Evolutionary conservation across 1,139 yeast genomes (phyloP).

Genomic region (Entelexis paramagnoliae): DNA sequence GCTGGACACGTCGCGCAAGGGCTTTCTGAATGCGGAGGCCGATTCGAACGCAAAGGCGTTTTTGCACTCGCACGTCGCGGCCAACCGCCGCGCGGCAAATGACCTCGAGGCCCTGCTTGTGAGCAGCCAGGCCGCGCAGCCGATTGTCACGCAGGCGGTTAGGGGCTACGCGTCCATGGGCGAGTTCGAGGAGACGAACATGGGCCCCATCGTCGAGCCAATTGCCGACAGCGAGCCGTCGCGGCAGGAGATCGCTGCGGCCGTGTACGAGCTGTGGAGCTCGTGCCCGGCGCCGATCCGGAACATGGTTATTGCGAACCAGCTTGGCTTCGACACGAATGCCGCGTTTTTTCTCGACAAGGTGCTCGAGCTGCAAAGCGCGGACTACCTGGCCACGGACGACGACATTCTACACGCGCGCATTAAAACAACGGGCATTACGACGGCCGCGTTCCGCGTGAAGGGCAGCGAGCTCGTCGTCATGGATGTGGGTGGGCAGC

Average conservation of each 20-base stretch:
- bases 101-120: not conserved
- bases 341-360: slow-evolving; percentile 69
- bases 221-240: not conserved
- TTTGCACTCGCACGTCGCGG: slow-evolving; percentile 12
- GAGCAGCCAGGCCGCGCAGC: slow-evolving; percentile 1
- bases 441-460: slow-evolving; percentile 71
- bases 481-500: slow-evolving; percentile 94
- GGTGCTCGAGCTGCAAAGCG: slow-evolving; percentile 51
- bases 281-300: slow-evolving; percentile 17
- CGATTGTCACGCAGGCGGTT: slow-evolving; percentile 8
- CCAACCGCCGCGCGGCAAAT: not conserved
- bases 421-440: slow-evolving; percentile 90
- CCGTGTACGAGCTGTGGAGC: slow-evolving; percentile 59
- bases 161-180: slow-evolving; percentile 4
- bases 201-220: slow-evolving; percentile 2
- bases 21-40: slow-evolving; percentile 16
- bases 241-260: slow-evolving; percentile 49
- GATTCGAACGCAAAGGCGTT: slow-evolving; percentile 17
- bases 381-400: slow-evolving; percentile 60
- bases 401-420: slow-evolving; percentile 82
- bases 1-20: slow-evolving; percentile 19
- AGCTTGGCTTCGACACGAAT: slow-evolving; percentile 54
- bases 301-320: slow-evolving; percentile 15
- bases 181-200: slow-evolving; percentile 5
- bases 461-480: slow-evolving; percentile 57